Base-by-base conservation (phyloP, 768 basidiomycete genomes). In the Myochromella boudieri region DNA sequence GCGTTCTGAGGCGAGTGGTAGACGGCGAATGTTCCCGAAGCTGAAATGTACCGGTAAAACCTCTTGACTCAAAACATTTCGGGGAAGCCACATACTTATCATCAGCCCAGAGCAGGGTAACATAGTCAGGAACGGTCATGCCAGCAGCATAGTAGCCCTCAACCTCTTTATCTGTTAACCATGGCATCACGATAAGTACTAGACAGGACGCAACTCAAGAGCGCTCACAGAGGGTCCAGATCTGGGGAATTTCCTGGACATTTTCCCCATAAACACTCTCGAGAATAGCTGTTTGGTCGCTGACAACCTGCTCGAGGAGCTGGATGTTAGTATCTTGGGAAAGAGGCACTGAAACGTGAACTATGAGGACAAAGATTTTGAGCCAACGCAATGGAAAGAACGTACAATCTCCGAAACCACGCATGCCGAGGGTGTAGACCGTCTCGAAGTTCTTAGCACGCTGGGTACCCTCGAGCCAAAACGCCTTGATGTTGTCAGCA, bases 21-120 rank as follows among this genome's bases (percentile, higher is more conserved):
- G 79, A 17, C 85, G 77, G 27, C 83, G 79, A 40, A 87, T 72
- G 57, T 87, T 87, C 3, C 85, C 85, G 76, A 78, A 87, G 62
- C 81, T 82, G 42, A 9, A 15, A 18, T 42, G 3, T 45, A 28
- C 3, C 6, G 31, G 10, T 37, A 29, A 22, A 22, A 7, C 44
- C 20, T 2, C 32, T 9, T 15, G 40, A 18, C 18, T 10, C 33
- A 17, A 12, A 36, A 18, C 15, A 42, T 12, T 17, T 27, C 45
- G n/a, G n/a, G 24, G 38, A 10, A 26, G 15, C 6, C 29, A 57
- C 71, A 25, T 36, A 81, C 80, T 87, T 87, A 58, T 87, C 87
- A 51, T 89, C 87, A 1, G 84, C 68, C 85, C 84, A 85, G 20
- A 85, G 67, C 1, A 85, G 64, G 3, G 76, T 81, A n/a, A 85